Evolutionary conservation across 352 stramenopile species (phyloP).

Genomic region (Globisporangium okanoganense): DNA sequence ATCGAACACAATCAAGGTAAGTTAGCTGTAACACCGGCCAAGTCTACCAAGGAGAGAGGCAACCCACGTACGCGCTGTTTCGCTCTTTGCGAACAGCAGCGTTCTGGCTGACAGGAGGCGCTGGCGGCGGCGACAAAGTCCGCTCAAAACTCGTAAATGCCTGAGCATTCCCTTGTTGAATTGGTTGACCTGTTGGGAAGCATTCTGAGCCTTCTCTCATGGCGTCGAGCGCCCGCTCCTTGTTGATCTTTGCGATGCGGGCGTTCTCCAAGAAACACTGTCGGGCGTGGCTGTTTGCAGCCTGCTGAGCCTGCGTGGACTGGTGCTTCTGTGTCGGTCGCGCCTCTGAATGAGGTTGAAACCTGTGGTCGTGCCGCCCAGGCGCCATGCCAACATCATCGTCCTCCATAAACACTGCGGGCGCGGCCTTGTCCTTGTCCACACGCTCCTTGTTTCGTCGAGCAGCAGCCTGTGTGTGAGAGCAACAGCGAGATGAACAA

Average conservation of each 20-base stretch:
- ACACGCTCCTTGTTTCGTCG: slow-evolving; percentile 49
- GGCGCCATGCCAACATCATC: neutral
- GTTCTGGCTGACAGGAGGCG: neutral
- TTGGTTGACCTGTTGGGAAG: neutral
- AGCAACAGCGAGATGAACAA: no score
- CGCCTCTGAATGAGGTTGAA: neutral
- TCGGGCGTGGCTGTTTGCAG: slow-evolving; percentile 7
- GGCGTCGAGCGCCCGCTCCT: slow-evolving; percentile 21
- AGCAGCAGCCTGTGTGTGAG: slow-evolving; percentile 46
- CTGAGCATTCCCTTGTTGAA: neutral
- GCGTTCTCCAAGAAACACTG: slow-evolving; percentile 25
- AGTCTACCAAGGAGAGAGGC: no score
- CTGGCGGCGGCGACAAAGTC: neutral
- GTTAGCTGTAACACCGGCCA: no score
- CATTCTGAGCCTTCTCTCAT: neutral
- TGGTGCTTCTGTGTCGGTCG: neutral
- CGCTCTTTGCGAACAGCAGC: neutral
- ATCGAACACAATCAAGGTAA: neutral
- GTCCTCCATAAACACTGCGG: slow-evolving; percentile 24
- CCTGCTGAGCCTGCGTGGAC: neutral
- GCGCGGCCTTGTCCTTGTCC: slow-evolving; percentile 30
- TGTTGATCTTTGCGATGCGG: slow-evolving; percentile 23
- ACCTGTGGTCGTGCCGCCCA: neutral
- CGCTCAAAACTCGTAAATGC: neutral
- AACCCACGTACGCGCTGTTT: slow-evolving; percentile 13